These are phyloP conservation scores for Tolypocladium tropicale DNA, from an alignment of 2,329 filamentous ascomycete genomes.

Conservation along the genomic window DNA sequence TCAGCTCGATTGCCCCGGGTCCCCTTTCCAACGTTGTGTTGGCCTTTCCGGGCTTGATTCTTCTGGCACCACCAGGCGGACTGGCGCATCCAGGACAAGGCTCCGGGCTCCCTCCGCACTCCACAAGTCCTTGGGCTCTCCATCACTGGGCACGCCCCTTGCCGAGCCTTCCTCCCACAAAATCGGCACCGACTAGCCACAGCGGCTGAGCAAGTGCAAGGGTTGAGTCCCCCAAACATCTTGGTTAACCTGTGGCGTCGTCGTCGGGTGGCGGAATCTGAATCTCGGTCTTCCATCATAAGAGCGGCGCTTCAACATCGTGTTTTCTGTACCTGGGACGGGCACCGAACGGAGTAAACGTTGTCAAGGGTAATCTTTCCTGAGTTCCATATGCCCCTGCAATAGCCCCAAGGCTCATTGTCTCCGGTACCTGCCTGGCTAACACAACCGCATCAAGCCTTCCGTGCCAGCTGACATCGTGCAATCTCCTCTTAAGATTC, in stretches of 20 bases:
- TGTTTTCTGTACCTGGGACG: background rate
- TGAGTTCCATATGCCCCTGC: background rate
- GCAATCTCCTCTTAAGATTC: conserved; percentile 1
- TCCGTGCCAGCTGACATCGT: background rate
- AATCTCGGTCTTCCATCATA: background rate
- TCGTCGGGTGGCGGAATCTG: background rate
- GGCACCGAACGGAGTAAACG: background rate
- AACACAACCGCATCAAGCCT: background rate
- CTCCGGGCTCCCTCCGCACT: background rate
- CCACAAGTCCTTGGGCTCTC: background rate
- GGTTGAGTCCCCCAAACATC: background rate
- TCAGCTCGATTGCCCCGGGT: background rate
- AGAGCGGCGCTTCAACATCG: background rate
- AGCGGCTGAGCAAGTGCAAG: background rate
- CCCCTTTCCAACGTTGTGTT: too few species aligned
- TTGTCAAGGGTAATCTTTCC: background rate
- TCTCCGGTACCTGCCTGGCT: background rate
- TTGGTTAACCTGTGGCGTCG: background rate
- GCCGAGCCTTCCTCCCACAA: background rate
- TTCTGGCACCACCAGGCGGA: background rate
- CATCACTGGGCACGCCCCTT: background rate
- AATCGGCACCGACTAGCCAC: background rate
- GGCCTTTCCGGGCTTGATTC: background rate
- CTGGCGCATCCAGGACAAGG: background rate
- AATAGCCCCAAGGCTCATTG: background rate